These are phyloP conservation scores for Paramecium octaurelia DNA, from an alignment of 73 alveolate genomes.

Conservation along the genomic window DNA sequence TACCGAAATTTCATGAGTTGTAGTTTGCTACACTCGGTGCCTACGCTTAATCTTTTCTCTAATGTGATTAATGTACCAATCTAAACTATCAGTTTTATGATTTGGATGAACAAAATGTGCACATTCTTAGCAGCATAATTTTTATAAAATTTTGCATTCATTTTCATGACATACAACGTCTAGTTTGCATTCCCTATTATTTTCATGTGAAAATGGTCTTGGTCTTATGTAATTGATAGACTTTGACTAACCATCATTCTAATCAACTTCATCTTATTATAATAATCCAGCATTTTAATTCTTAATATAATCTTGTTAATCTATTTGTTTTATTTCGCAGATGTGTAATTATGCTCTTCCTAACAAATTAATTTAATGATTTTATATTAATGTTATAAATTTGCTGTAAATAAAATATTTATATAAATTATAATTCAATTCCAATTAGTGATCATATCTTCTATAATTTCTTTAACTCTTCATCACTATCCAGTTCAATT, in stretches of 20 bases:
- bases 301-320: not conserved
- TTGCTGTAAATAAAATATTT: not conserved
- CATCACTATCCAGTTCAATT: not conserved
- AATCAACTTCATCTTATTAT: not conserved
- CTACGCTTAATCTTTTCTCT: conserved; percentile 31
- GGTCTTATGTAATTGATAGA: not conserved
- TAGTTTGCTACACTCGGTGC: not conserved
- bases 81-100: conserved; percentile 14
- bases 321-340: not conserved
- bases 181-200: not conserved
- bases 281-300: not conserved
- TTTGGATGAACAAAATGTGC: conserved; percentile 34
- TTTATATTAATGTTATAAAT: not conserved
- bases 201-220: not conserved
- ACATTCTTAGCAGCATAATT: not conserved
- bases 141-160: not conserved
- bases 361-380: not conserved
- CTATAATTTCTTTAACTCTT: not conserved
- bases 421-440: not conserved
- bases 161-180: conserved; percentile 26
- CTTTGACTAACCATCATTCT: not conserved
- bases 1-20: not conserved
- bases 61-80: conserved; percentile 25
- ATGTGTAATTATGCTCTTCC: not conserved
- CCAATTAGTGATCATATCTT: not conserved